A percentile compares a stretch with the other conserved stretches of the same genome.
Evolutionary conservation across 768 basidiomycete species (phyloP).

Genomic region (Piloderma croceum): DNA sequence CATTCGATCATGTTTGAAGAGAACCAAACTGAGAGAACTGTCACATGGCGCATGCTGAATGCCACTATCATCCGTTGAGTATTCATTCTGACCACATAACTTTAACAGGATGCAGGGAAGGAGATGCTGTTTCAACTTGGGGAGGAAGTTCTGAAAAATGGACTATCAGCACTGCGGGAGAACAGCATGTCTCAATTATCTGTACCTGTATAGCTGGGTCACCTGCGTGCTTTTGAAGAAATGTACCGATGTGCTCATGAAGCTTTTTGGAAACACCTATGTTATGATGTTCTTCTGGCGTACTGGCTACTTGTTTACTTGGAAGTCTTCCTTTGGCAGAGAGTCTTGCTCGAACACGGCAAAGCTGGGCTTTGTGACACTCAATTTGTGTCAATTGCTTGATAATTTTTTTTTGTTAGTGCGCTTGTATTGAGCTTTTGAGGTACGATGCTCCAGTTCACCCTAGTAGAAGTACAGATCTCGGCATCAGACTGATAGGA

Average conservation of each 20-base stretch:
- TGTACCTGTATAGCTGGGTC: background rate
- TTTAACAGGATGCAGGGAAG: no score
- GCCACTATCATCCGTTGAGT: background rate
- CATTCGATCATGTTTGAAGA: background rate
- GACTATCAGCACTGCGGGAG: background rate
- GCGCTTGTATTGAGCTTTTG: slow-evolving; percentile 1
- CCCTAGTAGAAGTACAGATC: slow-evolving; percentile 5
- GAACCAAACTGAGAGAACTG: background rate
- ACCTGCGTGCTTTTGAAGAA: background rate
- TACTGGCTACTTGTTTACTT: background rate
- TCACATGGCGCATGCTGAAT: background rate
- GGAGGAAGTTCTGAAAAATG: slow-evolving; percentile 12
- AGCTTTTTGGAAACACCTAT: background rate
- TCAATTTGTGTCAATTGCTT: slow-evolving; percentile 4
- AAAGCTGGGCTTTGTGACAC: background rate
- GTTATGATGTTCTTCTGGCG: background rate
- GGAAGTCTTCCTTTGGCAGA: background rate
- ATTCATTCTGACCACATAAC: background rate
- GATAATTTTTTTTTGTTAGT: slow-evolving; percentile 1
- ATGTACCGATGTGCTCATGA: background rate
- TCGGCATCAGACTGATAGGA: background rate
- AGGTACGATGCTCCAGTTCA: slow-evolving; percentile 7
- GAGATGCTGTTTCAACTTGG: slow-evolving; percentile 8
- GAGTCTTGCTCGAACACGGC: background rate
- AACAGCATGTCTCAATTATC: background rate